These are phyloP conservation scores for Aspergillus sparsus DNA, from an alignment of 495 filamentous ascomycete genomes.

Conservation along the genomic window DNA sequence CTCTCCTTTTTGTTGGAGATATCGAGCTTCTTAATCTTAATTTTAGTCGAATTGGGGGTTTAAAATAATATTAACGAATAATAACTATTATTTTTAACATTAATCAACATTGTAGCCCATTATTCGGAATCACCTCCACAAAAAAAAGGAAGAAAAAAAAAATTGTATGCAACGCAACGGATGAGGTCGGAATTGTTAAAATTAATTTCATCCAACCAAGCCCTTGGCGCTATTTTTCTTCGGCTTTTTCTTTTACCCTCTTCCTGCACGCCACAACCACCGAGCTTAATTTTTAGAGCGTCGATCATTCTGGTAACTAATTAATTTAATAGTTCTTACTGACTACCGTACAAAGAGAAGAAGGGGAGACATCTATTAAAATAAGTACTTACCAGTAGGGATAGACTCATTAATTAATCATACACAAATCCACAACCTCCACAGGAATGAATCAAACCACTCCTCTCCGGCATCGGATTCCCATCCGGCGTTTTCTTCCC, in stretches of 20 bases:
- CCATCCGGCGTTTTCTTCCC: constrained; percentile 10
- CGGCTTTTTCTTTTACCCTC: neutral
- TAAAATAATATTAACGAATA: too few species aligned
- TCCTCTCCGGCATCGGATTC: constrained; percentile 9
- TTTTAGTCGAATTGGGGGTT: too few species aligned
- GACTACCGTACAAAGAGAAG: too few species aligned
- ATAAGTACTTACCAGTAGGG: too few species aligned
- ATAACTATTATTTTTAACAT: too few species aligned
- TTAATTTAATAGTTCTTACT: neutral
- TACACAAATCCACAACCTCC: neutral
- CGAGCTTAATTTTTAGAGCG: neutral
- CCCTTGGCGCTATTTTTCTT: neutral
- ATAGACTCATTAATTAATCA: too few species aligned
- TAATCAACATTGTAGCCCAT: neutral
- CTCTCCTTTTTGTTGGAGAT: too few species aligned
- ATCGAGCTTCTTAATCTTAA: too few species aligned
- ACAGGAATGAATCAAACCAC: neutral
- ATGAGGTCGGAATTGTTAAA: too few species aligned
- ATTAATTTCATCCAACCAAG: neutral
- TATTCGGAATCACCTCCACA: neutral
- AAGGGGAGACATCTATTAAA: too few species aligned
- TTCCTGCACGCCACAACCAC: constrained; percentile 3
- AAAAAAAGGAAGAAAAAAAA: neutral
- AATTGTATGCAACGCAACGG: neutral
- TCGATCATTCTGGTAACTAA: neutral